These are phyloP conservation scores for Erucastrum elatum DNA, from an alignment of 345 rosid species.

Conservation along the genomic window DNA sequence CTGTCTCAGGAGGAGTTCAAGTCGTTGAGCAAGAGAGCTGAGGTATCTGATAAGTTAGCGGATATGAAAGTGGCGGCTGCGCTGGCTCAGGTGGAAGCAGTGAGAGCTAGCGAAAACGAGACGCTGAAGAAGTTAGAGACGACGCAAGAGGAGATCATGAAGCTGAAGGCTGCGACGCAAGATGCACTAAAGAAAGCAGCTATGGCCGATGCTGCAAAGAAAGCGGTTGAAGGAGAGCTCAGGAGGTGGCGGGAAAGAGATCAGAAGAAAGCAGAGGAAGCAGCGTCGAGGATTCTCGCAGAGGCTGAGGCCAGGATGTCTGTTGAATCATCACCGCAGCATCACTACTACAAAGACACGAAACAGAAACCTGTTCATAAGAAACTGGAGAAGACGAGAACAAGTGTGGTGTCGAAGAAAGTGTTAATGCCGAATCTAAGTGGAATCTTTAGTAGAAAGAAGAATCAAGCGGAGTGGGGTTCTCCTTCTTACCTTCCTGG, in stretches of 20 bases:
- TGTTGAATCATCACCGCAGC: constrained; percentile 65
- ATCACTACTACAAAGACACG: constrained; percentile 48
- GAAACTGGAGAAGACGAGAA: constrained; percentile 66
- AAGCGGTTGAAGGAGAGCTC: constrained; percentile 92
- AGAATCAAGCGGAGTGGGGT: constrained; percentile 82
- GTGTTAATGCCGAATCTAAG: constrained; percentile 61
- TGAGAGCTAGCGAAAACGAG: constrained; percentile 90
- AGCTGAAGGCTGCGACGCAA: constrained; percentile 64
- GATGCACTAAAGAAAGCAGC: constrained; percentile 81
- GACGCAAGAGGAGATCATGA: constrained; percentile 71
- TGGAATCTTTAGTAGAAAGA: constrained; percentile 71
- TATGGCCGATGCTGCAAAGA: constrained; percentile 96
- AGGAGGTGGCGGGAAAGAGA: constrained; percentile 87
- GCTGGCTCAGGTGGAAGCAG: constrained; percentile 92
- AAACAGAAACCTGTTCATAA: constrained; percentile 49
- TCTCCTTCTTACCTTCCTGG: constrained; percentile 79
- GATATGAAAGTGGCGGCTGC: constrained; percentile 97
- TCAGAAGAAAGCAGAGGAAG: constrained; percentile 84
- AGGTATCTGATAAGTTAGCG: constrained; percentile 67
- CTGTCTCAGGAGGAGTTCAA: constrained; percentile 80
- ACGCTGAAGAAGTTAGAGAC: constrained; percentile 72
- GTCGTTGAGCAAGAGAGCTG: constrained; percentile 74
- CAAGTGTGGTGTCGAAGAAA: constrained; percentile 58
- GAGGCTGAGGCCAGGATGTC: constrained; percentile 59
- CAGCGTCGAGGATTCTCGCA: constrained; percentile 67